phyloP scores from a whole-genome alignment of 768 basidiomycete genomes.

The Cystobasidium ongulense region DNA sequence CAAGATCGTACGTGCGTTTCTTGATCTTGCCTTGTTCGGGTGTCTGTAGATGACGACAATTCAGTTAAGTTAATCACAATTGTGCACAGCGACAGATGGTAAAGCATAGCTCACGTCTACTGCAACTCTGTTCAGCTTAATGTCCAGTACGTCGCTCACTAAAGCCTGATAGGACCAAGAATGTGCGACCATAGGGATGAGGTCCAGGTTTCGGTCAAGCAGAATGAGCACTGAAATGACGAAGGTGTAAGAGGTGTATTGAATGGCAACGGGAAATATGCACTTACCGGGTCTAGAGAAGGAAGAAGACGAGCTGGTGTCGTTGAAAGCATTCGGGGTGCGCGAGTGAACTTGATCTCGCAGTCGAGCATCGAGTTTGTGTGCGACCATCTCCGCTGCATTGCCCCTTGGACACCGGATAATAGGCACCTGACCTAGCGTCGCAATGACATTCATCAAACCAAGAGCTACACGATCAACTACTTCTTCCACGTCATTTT shows the following conservation, averaged over 20 bases:
- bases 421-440: conserved; percentile 86
- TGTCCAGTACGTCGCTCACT: conserved; percentile 92
- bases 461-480: conserved; percentile 85
- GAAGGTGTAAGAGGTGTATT: too few relatives aligned
- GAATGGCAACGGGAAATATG: too few relatives aligned
- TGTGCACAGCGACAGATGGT: neutral
- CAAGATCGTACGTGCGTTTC: conserved; percentile 80
- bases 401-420: conserved; percentile 92
- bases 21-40: conserved; percentile 54
- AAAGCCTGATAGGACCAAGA: conserved; percentile 99
- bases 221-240: conserved; percentile 68
- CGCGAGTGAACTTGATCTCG: conserved; percentile 62
- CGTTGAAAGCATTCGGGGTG: conserved; percentile 40
- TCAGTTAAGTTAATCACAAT: neutral
- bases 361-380: conserved; percentile 85
- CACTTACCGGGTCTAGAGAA: conserved; percentile 30
- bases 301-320: conserved; percentile 49
- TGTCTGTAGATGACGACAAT: conserved; percentile 44
- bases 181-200: conserved; percentile 85
- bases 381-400: conserved; percentile 98
- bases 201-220: conserved; percentile 86
- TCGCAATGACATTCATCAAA: conserved; percentile 81
- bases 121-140: conserved; percentile 89
- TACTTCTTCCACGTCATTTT: conserved; percentile 84
- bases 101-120: conserved; percentile 50